A percentile compares a stretch with the other conserved stretches of the same genome.
phyloP scores from a whole-genome alignment of 1,139 yeast genomes.

The Magnusiomyces ingens region DNA sequence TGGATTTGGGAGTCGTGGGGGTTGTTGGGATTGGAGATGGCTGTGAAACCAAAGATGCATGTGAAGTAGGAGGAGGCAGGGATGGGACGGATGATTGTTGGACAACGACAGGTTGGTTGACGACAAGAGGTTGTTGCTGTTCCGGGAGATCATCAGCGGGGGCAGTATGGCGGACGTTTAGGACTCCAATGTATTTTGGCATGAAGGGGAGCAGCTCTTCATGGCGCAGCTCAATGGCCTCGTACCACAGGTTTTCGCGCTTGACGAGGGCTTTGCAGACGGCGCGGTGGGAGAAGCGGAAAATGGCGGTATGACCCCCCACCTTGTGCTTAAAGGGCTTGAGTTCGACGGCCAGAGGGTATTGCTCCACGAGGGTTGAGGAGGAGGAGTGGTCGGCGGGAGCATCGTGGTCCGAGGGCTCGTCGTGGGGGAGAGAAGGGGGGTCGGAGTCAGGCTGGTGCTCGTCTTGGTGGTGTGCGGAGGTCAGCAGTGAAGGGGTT shows the following conservation, averaged over 20 bases:
- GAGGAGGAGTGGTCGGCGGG: not conserved
- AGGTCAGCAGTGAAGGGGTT: no score
- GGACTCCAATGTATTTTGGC: conserved; percentile 92
- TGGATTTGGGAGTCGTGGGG: no score
- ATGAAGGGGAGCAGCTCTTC: conserved; percentile 71
- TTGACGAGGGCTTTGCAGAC: conserved; percentile 93
- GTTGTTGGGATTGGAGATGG: no score
- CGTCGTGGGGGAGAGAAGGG: no score
- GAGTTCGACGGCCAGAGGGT: conserved; percentile 58
- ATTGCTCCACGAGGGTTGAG: conserved; percentile 1
- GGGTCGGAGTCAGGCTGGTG: no score
- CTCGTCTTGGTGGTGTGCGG: no score
- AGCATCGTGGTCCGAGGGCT: no score
- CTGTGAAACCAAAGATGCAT: no score
- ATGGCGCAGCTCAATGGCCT: conserved; percentile 70
- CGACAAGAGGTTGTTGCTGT: conserved; percentile 18
- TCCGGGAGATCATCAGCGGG: conserved; percentile 15
- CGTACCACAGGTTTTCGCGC: conserved; percentile 88
- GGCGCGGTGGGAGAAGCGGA: conserved; percentile 81
- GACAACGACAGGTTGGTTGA: conserved; percentile 23
- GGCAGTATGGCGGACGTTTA: conserved; percentile 76
- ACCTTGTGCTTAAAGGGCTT: conserved; percentile 87
- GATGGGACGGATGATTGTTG: no score
- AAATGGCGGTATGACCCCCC: conserved; percentile 97
- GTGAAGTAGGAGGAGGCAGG: no score